Percentiles rank a stretch among this genome's conserved stretches.
Evolutionary conservation across 2,329 filamentous ascomycete genomes (phyloP).

Genomic region (Arthrobotrys sinensis): DNA sequence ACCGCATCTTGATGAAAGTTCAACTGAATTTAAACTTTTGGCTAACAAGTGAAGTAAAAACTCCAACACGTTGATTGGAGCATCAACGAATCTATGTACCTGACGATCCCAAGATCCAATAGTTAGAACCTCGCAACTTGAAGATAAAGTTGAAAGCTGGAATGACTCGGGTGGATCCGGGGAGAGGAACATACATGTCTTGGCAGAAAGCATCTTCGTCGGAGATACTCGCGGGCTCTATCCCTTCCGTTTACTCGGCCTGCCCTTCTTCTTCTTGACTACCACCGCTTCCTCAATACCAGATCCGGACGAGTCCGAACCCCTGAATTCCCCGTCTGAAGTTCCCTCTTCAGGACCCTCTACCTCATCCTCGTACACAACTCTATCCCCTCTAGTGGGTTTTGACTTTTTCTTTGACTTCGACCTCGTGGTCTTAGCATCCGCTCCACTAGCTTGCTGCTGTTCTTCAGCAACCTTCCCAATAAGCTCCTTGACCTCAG

Average conservation of each 20-base stretch:
- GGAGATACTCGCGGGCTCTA: conserved; percentile 29
- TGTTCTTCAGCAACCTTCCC: conserved; percentile 72
- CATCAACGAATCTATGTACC: conserved; percentile 49
- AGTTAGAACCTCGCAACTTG: conserved; percentile 27
- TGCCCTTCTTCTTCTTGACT: conserved; percentile 59
- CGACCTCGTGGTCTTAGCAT: conserved; percentile 33
- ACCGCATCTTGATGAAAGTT: conserved; percentile 53
- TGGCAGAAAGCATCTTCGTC: conserved; percentile 25
- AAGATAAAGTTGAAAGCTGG: conserved; percentile 27
- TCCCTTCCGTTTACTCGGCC: conserved; percentile 46
- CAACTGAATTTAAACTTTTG: conserved; percentile 50
- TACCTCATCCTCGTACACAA: conserved; percentile 46
- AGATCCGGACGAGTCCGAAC: conserved; percentile 47
- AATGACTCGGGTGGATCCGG: conserved; percentile 11
- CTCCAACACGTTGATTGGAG: conserved; percentile 1
- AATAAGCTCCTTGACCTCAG: conserved; percentile 81
- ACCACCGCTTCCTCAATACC: conserved; percentile 52
- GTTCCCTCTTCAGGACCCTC: conserved; percentile 31
- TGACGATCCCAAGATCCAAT: conserved; percentile 47
- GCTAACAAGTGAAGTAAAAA: conserved; percentile 16
- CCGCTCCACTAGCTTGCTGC: background rate
- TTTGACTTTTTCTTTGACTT: conserved; percentile 57
- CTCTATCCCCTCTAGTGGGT: conserved; percentile 35
- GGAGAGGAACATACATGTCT: conserved; percentile 42
- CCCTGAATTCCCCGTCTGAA: conserved; percentile 47